Base-by-base conservation (phyloP, 2,329 filamentous ascomycete genomes). In the Dryadomyces quercus-mongolicae region DNA sequence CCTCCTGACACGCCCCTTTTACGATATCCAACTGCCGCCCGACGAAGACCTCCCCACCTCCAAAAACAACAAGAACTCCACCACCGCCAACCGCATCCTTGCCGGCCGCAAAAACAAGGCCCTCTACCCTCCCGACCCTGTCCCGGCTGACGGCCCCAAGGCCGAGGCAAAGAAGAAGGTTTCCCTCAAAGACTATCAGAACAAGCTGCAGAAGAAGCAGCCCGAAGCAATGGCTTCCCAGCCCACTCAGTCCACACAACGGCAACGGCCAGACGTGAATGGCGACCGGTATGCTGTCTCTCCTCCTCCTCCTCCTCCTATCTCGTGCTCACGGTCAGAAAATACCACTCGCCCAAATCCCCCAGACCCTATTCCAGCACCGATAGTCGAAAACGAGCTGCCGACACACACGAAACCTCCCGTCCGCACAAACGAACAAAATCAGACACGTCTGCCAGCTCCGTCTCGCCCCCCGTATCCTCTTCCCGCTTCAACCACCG, bases 141-240 rank as follows among this genome's bases (percentile, higher is more conserved):
- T 68, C 60, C 62, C 62, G 36, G 56, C 59, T 55, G 36, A 59
- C 54, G 20, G 56, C 60, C 36, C 50, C 61, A 13, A 60, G 55
- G n/a, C 57, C 25, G 60, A 63, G 57, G 70, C 70, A 53, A 67
- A 70, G 59, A 65, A 65, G 51, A 69, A 80, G 64, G 63, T 81
- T 59, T 79, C 77, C 15, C 65, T 82, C 57, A 78, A 75, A 65
- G 78, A 81, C 63, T 82, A 81, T 60, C 77, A 77, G 57, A 76
- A 64, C 55, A 62, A 62, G 36, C 77, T 76, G 64, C 76, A 75
- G 63, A 68, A 66, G 60, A 68, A 68, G 54, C 66, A 66, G 52
- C 68, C 70, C 10, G 57, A 59, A 10, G 58, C 57, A 48, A 58
- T 56, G 57, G 54, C 57, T 16, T 16, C 56, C 31, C 40, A 49